Evolutionary conservation across 139 green algal species (phyloP), one percentile per base, ranked within the genome.

Genomic region (Chlamydomonas sp.): DNA sequence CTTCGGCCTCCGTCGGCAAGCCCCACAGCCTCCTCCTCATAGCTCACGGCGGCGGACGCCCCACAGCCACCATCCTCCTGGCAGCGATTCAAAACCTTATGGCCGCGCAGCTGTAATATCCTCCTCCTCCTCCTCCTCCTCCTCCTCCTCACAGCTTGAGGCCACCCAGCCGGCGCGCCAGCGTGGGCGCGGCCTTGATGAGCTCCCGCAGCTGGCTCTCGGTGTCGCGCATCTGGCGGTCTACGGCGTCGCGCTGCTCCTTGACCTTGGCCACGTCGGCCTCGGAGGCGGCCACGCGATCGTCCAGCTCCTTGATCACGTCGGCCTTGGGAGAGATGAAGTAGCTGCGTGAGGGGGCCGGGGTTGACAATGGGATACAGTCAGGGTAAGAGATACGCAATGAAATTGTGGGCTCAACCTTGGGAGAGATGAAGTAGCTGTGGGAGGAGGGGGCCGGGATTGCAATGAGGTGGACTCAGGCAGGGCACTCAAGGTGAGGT

Each of bases 381-480:
- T n/a, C n/a, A n/a, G n/a, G n/a, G n/a, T n/a, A n/a, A n/a, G n/a
- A n/a, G n/a, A n/a, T n/a, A n/a, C n/a, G n/a, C n/a, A n/a, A n/a
- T n/a, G n/a, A n/a, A n/a, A n/a, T n/a, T n/a, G n/a, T n/a, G n/a
- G n/a, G n/a, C n/a, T 91, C 83, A 8, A 71, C 61, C 83, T 91
- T 91, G 57, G 88, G 88, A 7, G 67, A 66, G 63, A 67, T 60
- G 59, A 91, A 91, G 73, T 91, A 91, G 1, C 88, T 91, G 64
- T 9, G 18, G 4, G 67, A 73, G 5, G 67, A 15, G 3, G 67
- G 10, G 7, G 18, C n/a, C n/a, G n/a, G n/a, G n/a, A n/a, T n/a
- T n/a, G n/a, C n/a, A n/a, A n/a, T n/a, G n/a, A n/a, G n/a, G n/a
- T n/a, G n/a, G n/a, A n/a, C n/a, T n/a, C n/a, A n/a, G n/a, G n/a